Conservation (phyloP, 257 asterid genomes). For the Cruciata laevipes region DNA sequence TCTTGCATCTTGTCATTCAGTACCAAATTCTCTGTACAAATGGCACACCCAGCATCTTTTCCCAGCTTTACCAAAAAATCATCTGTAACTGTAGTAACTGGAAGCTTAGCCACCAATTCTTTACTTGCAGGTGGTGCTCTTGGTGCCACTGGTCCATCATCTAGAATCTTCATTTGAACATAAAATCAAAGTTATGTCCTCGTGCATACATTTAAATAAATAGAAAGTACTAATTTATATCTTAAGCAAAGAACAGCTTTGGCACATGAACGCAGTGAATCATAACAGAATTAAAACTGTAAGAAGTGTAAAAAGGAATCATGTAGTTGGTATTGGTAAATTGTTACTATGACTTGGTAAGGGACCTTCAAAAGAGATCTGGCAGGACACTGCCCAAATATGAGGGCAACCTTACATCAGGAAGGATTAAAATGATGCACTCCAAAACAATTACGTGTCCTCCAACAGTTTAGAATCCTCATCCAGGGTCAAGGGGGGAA, state of each 20-base stretch:
- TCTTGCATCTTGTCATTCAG: constrained; percentile 82
- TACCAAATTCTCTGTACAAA: constrained; percentile 77
- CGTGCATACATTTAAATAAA: neutral
- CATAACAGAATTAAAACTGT: neutral
- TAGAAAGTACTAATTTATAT: neutral
- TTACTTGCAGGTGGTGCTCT: constrained; percentile 95
- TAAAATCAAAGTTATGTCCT: constrained; percentile 6
- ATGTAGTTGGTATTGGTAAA: neutral
- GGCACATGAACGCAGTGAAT: neutral
- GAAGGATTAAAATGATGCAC: neutral
- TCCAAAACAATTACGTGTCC: neutral
- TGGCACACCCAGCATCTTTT: constrained; percentile 73
- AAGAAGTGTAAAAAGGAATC: no score
- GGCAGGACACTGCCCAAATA: neutral
- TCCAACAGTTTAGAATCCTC: neutral
- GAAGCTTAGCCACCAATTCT: constrained; percentile 92
- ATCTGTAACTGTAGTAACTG: constrained; percentile 51
- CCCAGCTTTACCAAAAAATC: constrained; percentile 60
- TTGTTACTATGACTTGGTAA: neutral
- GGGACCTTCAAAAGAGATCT: neutral
- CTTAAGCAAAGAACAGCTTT: neutral
- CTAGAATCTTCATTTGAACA: constrained; percentile 42
- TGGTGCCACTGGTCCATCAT: constrained; percentile 53
- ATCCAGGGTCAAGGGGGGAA: neutral
- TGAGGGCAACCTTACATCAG: neutral